Percentiles rank a stretch among this genome's conserved stretches.
phyloP scores from a whole-genome alignment of 441 rosid species.

The Adansonia rubrostipa region DNA sequence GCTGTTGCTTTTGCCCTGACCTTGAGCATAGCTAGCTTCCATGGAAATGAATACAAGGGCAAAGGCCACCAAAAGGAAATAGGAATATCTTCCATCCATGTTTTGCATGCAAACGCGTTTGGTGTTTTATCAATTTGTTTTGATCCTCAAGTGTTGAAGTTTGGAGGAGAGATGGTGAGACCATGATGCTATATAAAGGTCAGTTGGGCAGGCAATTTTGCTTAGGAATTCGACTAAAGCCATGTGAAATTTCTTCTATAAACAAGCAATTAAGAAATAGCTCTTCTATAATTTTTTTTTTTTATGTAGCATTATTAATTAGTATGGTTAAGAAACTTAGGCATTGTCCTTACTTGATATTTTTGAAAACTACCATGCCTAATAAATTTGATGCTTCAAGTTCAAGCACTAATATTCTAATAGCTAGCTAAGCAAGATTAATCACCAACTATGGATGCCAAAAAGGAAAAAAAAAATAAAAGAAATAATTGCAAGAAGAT shows the following conservation, averaged over 20 bases:
- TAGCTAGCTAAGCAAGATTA: background rate
- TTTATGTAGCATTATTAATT: background rate
- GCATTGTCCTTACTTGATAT: conserved; percentile 11
- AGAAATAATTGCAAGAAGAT: background rate
- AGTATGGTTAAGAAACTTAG: background rate
- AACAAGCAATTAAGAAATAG: conserved; percentile 5
- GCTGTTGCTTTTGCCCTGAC: background rate
- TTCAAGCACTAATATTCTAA: background rate
- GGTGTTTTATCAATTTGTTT: background rate
- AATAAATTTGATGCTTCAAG: conserved; percentile 3
- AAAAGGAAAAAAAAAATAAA: background rate
- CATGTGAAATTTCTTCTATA: conserved; percentile 15
- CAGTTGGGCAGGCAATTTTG: background rate
- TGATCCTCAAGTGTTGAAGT: conserved; percentile 17
- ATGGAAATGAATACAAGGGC: conserved; percentile 45
- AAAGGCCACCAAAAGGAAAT: conserved; percentile 44
- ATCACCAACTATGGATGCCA: background rate
- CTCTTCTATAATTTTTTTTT: background rate
- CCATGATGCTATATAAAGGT: conserved; percentile 13
- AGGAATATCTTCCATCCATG: conserved; percentile 42
- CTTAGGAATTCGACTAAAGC: background rate
- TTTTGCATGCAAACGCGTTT: conserved; percentile 6
- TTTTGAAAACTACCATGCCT: background rate
- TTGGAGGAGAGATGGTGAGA: background rate
- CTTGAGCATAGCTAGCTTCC: conserved; percentile 39